These are phyloP conservation scores for Podospora tetraspora DNA, from an alignment of 495 filamentous ascomycete genomes.

Conservation along the genomic window DNA sequence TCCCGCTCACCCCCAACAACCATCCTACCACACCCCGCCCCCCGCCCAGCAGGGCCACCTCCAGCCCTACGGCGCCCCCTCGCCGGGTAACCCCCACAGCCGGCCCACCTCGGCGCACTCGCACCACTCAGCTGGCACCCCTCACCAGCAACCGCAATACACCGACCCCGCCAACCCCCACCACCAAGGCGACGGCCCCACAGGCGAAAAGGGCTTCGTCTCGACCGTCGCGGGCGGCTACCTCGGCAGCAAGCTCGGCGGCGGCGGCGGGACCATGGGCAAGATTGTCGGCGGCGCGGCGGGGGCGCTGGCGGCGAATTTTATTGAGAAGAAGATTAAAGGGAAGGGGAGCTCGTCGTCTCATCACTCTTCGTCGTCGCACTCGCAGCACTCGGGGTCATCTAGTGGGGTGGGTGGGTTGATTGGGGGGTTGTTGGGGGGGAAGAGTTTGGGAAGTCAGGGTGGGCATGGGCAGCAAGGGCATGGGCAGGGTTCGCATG, in stretches of 20 bases:
- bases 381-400: not conserved
- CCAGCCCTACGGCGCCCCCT: conserved; percentile 13
- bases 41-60: conserved; percentile 6
- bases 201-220: conserved; percentile 50
- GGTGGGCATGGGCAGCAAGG: too few relatives aligned
- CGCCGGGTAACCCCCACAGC: not conserved
- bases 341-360: conserved; percentile 14
- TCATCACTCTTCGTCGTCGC: not conserved
- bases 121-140: conserved; percentile 2
- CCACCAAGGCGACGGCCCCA: conserved; percentile 21
- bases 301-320: conserved; percentile 54
- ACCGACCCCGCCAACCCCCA: not conserved
- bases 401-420: not conserved
- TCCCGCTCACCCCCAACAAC: conserved; percentile 6
- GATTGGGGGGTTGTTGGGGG: not conserved
- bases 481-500: too few relatives aligned
- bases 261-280: conserved; percentile 34
- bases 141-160: conserved; percentile 2
- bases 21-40: not conserved
- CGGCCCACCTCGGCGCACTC: conserved; percentile 14
- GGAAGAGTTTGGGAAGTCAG: not conserved
- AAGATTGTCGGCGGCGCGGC: conserved; percentile 47
- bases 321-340: conserved; percentile 45
- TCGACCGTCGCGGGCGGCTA: conserved; percentile 51
- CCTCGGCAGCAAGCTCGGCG: conserved; percentile 47